phyloP scores from a whole-genome alignment of 1,284 basidiomycete species.

The Ustilago shanxiensis region DNA sequence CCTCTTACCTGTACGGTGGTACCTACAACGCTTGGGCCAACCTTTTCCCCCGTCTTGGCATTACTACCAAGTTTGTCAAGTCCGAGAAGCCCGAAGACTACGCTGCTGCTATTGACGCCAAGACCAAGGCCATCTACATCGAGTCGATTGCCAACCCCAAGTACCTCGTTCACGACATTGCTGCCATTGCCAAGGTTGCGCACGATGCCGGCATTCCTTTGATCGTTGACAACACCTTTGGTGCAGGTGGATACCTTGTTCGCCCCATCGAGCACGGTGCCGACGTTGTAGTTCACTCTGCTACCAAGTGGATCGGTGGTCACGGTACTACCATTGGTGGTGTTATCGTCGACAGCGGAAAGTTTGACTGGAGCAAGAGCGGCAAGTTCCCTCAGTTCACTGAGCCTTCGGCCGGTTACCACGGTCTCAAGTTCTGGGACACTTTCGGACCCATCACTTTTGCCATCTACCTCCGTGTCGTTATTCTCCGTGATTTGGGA shows the following conservation, averaged over 20 bases:
- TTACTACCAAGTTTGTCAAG: conserved; percentile 82
- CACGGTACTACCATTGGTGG: conserved; percentile 90
- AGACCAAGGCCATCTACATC: conserved; percentile 75
- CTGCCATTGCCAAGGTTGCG: conserved; percentile 81
- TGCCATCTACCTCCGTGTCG: conserved; percentile 79
- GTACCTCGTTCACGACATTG: conserved; percentile 80
- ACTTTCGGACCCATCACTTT: conserved; percentile 82
- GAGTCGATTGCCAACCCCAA: conserved; percentile 88
- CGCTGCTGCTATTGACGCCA: conserved; percentile 74
- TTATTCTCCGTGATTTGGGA: conserved; percentile 84
- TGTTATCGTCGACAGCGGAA: conserved; percentile 84
- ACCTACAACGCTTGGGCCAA: conserved; percentile 89
- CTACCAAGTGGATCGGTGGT: conserved; percentile 92
- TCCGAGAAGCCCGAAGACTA: conserved; percentile 77
- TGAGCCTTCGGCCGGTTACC: conserved; percentile 84
- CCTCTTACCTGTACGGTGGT: conserved; percentile 71
- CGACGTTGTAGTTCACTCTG: conserved; percentile 87
- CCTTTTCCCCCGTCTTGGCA: conserved; percentile 81
- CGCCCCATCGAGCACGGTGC: conserved; percentile 83
- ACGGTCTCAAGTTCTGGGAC: conserved; percentile 76
- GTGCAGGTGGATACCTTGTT: conserved; percentile 82
- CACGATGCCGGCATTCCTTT: conserved; percentile 82
- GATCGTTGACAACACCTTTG: conserved; percentile 91
- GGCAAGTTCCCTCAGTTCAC: conserved; percentile 86
- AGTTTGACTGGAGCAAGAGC: conserved; percentile 83